Evolutionary conservation across 1,139 yeast species (phyloP).

Genomic region (Debaryomyces fabryi): DNA sequence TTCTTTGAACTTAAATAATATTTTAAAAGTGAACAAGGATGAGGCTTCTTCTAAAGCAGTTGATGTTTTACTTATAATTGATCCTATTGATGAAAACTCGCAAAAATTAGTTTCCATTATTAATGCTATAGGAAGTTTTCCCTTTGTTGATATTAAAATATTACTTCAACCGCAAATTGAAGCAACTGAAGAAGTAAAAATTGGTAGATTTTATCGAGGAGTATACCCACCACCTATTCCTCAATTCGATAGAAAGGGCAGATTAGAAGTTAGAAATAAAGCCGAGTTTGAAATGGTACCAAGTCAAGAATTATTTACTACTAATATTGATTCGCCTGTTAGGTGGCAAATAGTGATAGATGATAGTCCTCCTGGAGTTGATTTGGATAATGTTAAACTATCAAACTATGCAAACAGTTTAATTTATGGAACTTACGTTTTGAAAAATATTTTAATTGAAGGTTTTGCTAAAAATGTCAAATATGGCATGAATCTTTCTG

Average conservation of each 20-base stretch:
- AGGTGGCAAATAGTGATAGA: conserved; percentile 65
- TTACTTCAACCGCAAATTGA: conserved; percentile 58
- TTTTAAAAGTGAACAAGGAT: conserved; percentile 32
- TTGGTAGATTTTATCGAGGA: conserved; percentile 63
- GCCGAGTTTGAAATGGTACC: conserved; percentile 41
- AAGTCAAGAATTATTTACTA: conserved; percentile 50
- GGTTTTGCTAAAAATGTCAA: conserved; percentile 62
- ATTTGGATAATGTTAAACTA: conserved; percentile 62
- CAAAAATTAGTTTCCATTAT: conserved; percentile 62
- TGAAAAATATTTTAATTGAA: conserved; percentile 61
- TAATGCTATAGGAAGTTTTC: conserved; percentile 43
- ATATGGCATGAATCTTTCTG: conserved; percentile 47
- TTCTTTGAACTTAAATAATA: conserved; percentile 33
- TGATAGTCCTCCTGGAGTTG: conserved; percentile 44
- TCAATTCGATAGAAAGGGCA: conserved; percentile 44
- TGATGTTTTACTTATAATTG: conserved; percentile 61
- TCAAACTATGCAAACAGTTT: conserved; percentile 24
- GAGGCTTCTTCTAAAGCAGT: conserved; percentile 29
- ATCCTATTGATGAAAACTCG: conserved; percentile 71
- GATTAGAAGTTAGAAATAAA: conserved; percentile 16
- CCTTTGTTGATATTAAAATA: conserved; percentile 54
- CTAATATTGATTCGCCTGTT: conserved; percentile 64
- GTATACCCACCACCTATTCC: conserved; percentile 40
- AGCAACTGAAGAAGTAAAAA: conserved; percentile 33
- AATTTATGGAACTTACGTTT: conserved; percentile 24